Evolutionary conservation across 2,329 filamentous ascomycete species (phyloP), one percentile per base, ranked within the genome.

Genomic region (Diaporthe batatas): DNA sequence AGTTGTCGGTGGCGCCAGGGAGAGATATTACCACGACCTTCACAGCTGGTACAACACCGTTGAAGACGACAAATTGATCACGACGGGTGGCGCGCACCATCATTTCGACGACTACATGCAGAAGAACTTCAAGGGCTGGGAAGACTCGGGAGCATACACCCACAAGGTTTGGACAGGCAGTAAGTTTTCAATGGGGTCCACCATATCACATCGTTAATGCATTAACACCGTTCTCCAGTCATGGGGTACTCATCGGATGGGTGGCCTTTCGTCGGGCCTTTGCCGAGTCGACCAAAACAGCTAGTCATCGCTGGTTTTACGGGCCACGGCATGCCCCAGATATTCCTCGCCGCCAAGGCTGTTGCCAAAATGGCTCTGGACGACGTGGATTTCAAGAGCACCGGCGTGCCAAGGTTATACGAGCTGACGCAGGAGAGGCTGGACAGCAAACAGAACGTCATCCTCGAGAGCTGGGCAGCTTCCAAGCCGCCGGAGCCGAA

Each of bases 271-370:
- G 77, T 89, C 1, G 86, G 86, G 0, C 74, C 76, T 0, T 79
- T 88, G 0, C 86, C 86, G 0, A 81, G 78, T 0, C 81, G 80
- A 59, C 71, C 79, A 2, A 81, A 80, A 7, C 82, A 85, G 74
- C 85, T 82, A 59, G 79, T 88, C n/a, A 77, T 85, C 29, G 85
- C 83, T 0, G 87, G 86, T 0, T 88, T 88, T 73, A 84, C 83
- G 39, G 87, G 87, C 0, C 86, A 88, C 71, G 87, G 87, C 0
- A 89, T 89, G 86, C 82, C 85, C 0, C 76, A 84, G 32, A 82
- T 86, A 23, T 83, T 84, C 25, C 78, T 85, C 0, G 77, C 81
- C 6, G 81, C 81, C 8, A 82, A 83, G 73, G 84, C 81, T 0
- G 55, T 87, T 11, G 83, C 81, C 1, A 73, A 78, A 32, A 86